Evolutionary conservation across 140 eudicot genomes (phyloP).

Genomic region (Cichorium intybus): DNA sequence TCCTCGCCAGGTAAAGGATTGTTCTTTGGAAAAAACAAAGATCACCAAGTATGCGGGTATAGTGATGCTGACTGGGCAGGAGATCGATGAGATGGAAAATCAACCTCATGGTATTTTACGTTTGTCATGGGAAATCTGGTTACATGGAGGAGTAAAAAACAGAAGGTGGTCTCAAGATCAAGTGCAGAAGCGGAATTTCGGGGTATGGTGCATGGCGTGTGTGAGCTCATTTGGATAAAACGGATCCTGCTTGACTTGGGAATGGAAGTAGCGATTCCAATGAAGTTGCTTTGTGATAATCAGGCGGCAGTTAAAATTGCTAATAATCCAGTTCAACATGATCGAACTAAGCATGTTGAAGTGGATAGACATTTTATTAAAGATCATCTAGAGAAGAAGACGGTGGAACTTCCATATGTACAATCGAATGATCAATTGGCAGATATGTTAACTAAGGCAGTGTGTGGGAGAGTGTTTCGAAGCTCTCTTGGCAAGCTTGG

Average conservation of each 20-base stretch:
- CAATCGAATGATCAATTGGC: no score
- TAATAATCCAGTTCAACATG: not conserved
- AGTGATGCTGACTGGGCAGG: slow-evolving; percentile 1
- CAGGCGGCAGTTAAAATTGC: no score
- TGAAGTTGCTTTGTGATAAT: slow-evolving; percentile 11
- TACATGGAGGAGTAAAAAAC: slow-evolving; percentile 12
- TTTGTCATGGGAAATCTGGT: slow-evolving; percentile 2
- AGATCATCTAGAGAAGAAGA: no score
- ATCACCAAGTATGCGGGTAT: not conserved
- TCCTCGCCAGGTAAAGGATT: slow-evolving; percentile 1
- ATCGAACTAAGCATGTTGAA: not conserved
- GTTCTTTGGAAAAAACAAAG: not conserved
- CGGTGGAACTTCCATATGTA: no score
- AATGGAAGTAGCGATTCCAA: no score
- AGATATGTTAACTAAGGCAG: no score
- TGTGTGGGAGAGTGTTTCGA: no score
- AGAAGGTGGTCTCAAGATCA: not conserved
- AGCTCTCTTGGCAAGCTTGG: no score
- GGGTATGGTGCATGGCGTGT: slow-evolving; percentile 7
- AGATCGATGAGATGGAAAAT: not conserved
- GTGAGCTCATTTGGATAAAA: not conserved
- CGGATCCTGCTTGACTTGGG: not conserved
- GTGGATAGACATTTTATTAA: no score
- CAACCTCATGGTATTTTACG: not conserved
- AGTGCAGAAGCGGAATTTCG: slow-evolving; percentile 1